Percentiles rank a stretch among this genome's conserved stretches.
Conservation (phyloP, 345 rosid species). For the Salix koriyanagi region DNA sequence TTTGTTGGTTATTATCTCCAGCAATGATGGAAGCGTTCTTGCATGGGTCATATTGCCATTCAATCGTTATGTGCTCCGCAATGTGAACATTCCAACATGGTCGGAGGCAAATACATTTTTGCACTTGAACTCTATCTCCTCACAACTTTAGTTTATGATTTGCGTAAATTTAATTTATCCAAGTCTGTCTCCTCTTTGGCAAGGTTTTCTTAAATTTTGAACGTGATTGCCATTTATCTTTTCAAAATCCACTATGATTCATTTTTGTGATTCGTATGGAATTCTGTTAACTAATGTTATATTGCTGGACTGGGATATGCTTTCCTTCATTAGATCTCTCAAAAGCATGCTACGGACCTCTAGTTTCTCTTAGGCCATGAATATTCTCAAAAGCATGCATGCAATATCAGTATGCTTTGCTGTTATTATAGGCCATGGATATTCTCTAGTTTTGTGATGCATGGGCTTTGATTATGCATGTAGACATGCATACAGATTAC, state of each 20-base stretch:
- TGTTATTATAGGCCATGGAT: not conserved
- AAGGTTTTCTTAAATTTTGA: not conserved
- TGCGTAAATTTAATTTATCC: not conserved
- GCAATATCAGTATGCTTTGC: not conserved
- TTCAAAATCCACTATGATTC: not conserved
- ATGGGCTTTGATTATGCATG: not conserved
- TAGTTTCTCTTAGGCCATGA: no score
- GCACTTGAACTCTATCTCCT: slow-evolving; percentile 5
- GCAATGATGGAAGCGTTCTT: slow-evolving; percentile 48
- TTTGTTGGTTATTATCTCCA: slow-evolving; percentile 26
- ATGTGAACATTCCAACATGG: slow-evolving; percentile 66
- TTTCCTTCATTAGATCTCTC: slow-evolving; percentile 70
- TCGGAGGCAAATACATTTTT: slow-evolving; percentile 20
- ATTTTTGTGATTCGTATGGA: not conserved
- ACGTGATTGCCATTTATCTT: no score
- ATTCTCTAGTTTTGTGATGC: not conserved
- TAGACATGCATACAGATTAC: not conserved
- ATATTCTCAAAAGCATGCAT: slow-evolving; percentile 55
- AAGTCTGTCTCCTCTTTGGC: not conserved
- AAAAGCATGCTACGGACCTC: slow-evolving; percentile 52
- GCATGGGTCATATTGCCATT: slow-evolving; percentile 69
- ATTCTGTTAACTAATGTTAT: not conserved
- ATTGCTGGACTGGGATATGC: slow-evolving; percentile 79
- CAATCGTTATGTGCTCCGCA: slow-evolving; percentile 90
- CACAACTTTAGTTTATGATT: slow-evolving; percentile 3